These are phyloP conservation scores for Circinella minor DNA, from an alignment of 371 early-diverging fungal genomes.

Conservation along the genomic window DNA sequence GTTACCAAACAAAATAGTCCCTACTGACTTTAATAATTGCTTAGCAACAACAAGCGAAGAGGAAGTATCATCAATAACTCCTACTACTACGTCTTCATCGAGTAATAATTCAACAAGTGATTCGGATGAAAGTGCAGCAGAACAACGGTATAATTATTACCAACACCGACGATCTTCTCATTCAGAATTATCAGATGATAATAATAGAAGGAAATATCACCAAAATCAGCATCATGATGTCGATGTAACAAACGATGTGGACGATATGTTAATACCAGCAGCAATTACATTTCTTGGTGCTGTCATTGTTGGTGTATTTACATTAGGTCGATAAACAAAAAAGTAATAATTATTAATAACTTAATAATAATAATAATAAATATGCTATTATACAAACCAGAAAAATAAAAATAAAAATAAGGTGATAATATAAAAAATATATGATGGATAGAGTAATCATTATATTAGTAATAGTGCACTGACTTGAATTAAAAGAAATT, in stretches of 20 bases:
- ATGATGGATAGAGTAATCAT: no score
- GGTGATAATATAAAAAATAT: no score
- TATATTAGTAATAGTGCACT: not conserved
- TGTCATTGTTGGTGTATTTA: constrained; percentile 65
- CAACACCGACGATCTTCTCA: constrained; percentile 13
- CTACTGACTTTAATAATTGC: not conserved
- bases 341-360: not conserved
- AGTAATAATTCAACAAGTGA: constrained; percentile 7
- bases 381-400: no score
- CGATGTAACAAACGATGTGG: constrained; percentile 1
- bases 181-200: not conserved
- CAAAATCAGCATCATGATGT: constrained; percentile 4
- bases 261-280: constrained; percentile 63
- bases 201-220: constrained; percentile 1
- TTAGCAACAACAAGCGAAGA: not conserved
- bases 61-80: not conserved
- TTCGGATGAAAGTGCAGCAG: constrained; percentile 6
- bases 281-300: constrained; percentile 64
- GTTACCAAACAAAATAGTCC: no score
- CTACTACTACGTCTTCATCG: not conserved
- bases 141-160: not conserved
- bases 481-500: not conserved
- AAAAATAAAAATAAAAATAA: no score
- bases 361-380: no score
- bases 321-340: constrained; percentile 12